Conservation (phyloP, 805 yeast species). For the Kuraishia capsulata region DNA sequence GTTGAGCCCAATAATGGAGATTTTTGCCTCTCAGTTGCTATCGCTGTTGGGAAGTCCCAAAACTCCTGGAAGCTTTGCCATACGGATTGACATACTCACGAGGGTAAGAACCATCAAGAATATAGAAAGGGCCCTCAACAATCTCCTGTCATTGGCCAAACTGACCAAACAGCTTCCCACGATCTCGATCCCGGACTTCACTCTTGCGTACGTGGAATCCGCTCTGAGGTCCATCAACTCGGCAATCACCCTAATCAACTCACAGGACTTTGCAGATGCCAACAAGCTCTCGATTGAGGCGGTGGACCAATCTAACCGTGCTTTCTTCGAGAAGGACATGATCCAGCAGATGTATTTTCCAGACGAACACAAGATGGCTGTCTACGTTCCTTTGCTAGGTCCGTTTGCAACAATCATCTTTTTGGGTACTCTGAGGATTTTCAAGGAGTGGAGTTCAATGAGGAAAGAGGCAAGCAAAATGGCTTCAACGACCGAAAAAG, state of each 20-base stretch:
- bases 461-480: not conserved
- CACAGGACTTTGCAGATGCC: constrained; percentile 26
- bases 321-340: constrained; percentile 92
- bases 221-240: constrained; percentile 34
- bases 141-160: constrained; percentile 63
- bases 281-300: constrained; percentile 41
- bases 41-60: constrained; percentile 62
- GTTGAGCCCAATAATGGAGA: constrained; percentile 50
- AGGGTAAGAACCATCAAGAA: constrained; percentile 53
- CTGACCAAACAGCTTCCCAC: constrained; percentile 60
- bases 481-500: too few species aligned
- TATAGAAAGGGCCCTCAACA: constrained; percentile 53
- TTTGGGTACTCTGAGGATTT: constrained; percentile 38
- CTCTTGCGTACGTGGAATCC: constrained; percentile 44
- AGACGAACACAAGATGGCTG: constrained; percentile 91
- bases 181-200: constrained; percentile 76
- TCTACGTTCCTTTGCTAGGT: constrained; percentile 83
- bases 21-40: constrained; percentile 68
- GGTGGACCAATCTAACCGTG: constrained; percentile 51
- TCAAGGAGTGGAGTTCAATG: constrained; percentile 27
- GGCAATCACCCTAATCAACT: constrained; percentile 23
- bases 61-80: constrained; percentile 45
- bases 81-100: constrained; percentile 57
- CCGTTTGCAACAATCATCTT: constrained; percentile 65
- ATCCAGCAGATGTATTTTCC: constrained; percentile 93